Percentiles rank a stretch among this genome's conserved stretches.
phyloP scores from a whole-genome alignment of 352 stramenopile genomes.

The Pythium angustatum region DNA sequence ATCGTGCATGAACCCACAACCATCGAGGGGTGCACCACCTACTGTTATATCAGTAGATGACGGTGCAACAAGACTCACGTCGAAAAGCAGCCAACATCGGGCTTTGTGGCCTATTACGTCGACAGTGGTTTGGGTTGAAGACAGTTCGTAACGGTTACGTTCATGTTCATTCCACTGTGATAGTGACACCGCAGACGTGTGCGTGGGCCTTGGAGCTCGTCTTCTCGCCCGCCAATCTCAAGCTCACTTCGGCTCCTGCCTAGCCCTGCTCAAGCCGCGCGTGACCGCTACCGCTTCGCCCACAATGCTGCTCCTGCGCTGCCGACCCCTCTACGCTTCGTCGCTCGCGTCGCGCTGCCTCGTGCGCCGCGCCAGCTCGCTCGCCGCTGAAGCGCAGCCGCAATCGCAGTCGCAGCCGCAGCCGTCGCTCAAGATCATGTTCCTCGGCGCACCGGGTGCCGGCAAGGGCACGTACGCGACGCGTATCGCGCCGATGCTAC shows the following conservation, averaged over 20 bases:
- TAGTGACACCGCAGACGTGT: conserved; percentile 17
- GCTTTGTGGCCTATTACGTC: conserved; percentile 1
- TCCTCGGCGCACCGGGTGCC: conserved; percentile 86
- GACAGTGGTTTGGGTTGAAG: conserved; percentile 25
- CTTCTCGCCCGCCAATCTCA: neutral
- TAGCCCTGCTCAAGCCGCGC: neutral
- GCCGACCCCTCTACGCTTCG: neutral
- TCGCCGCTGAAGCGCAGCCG: conserved; percentile 14
- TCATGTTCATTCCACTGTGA: neutral
- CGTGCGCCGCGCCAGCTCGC: conserved; percentile 15
- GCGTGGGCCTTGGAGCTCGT: neutral
- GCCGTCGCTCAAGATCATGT: conserved; percentile 84
- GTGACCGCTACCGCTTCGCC: neutral
- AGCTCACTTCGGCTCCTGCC: conserved; percentile 3
- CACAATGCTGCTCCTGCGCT: conserved; percentile 16
- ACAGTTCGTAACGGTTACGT: conserved; percentile 18
- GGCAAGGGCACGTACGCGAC: conserved; percentile 91
- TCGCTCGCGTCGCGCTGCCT: neutral
- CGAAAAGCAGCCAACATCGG: no score
- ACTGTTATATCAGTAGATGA: no score
- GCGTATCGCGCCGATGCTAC: conserved; percentile 81
- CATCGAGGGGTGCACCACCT: no score
- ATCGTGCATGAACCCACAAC: no score
- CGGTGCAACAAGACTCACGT: no score
- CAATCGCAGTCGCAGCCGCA: conserved; percentile 14